Percentiles rank a stretch among this genome's conserved stretches.
Evolutionary conservation across 2,329 filamentous ascomycete genomes (phyloP).

Genomic region (Ilyonectria robusta): DNA sequence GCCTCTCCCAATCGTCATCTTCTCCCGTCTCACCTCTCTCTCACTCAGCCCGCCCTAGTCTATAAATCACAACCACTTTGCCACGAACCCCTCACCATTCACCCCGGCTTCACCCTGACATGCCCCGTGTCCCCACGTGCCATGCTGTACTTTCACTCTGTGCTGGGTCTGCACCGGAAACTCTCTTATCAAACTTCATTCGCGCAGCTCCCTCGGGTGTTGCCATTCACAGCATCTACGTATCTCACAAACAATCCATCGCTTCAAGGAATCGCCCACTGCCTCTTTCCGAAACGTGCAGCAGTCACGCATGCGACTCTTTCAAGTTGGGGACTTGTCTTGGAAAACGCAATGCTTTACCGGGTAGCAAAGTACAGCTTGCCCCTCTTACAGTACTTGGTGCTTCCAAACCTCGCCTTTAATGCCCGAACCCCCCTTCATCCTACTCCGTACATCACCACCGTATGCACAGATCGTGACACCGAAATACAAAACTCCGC

Average conservation of each 20-base stretch:
- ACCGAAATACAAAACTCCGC: neutral
- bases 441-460: neutral
- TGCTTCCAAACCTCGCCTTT: neutral
- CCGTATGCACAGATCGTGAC: no score
- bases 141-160: neutral
- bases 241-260: neutral
- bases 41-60: constrained; percentile 3
- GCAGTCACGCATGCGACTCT: neutral
- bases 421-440: neutral
- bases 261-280: neutral
- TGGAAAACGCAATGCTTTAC: neutral
- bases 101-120: neutral
- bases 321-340: neutral
- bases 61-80: constrained; percentile 1
- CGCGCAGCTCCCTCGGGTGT: neutral
- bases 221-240: neutral
- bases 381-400: neutral
- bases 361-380: neutral
- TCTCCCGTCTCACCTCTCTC: constrained; percentile 8
- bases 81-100: neutral
- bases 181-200: neutral
- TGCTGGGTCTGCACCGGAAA: neutral
- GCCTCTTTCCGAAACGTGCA: neutral
- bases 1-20: neutral
- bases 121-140: constrained; percentile 1